phyloP scores from a whole-genome alignment of 108 stramenopile genomes.

The Cyclotella choctawhatcheeana region DNA sequence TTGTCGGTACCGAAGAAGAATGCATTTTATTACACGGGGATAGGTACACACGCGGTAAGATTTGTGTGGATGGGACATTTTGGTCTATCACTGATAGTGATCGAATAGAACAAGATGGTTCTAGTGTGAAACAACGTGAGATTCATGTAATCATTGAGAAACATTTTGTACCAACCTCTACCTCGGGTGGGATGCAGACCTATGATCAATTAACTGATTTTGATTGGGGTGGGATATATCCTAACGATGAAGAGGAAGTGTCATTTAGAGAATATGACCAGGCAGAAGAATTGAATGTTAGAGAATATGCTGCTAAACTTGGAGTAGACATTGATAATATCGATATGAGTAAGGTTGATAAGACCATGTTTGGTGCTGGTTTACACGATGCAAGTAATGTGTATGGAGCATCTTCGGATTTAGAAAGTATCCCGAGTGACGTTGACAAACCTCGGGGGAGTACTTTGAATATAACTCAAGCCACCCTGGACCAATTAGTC shows the following conservation, averaged over 20 bases:
- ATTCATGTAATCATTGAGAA: conserved; percentile 81
- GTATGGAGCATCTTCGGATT: too few species aligned
- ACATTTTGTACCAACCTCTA: conserved; percentile 34
- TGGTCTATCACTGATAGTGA: conserved; percentile 71
- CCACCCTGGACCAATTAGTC: conserved; percentile 62
- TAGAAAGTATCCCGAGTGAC: too few species aligned
- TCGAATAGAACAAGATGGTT: conserved; percentile 6
- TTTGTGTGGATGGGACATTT: conserved; percentile 80
- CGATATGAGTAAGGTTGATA: conserved; percentile 86
- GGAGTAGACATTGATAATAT: conserved; percentile 92
- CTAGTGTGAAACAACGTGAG: conserved; percentile 30
- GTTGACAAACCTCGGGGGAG: conserved; percentile 15
- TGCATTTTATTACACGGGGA: conserved; percentile 63
- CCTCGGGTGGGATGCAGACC: conserved; percentile 24
- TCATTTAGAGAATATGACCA: conserved; percentile 68
- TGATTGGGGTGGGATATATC: conserved; percentile 86
- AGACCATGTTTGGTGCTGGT: conserved; percentile 81
- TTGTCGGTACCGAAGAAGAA: conserved; percentile 26
- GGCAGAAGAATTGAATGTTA: conserved; percentile 79
- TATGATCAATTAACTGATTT: conserved; percentile 63
- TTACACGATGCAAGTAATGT: conserved; percentile 20
- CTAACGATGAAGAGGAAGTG: conserved; percentile 78
- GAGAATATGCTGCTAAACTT: conserved; percentile 77
- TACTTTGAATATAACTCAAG: conserved; percentile 62
- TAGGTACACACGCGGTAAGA: conserved; percentile 64